Evolutionary conservation across 139 green algal species (phyloP), one percentile per base, ranked within the genome.

Genomic region (Chlamydomonas schloesseri): DNA sequence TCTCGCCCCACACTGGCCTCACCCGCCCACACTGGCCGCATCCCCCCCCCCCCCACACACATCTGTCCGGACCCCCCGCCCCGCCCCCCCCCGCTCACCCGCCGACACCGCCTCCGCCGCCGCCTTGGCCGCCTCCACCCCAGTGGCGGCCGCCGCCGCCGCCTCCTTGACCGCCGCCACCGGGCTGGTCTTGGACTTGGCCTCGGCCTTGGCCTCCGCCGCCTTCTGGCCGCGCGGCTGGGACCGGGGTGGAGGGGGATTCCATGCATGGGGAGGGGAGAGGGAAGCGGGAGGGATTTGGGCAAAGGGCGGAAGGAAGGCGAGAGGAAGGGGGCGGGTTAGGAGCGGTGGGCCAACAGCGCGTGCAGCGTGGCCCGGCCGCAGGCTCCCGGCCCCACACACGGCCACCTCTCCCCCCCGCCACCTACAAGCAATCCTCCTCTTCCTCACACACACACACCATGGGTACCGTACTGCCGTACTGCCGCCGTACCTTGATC

Each of bases 71-170:
- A 4, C 10, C 28, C 9, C 13, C 65, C n/a, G 14, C 1, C 14
- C 65, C 29, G 13, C 14, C 13, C 31, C 67, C 13, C 17, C 26
- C 21, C 8, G 13, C 78, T 21, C 67, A 85, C 79, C 79, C 47
- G 79, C 65, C 10, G 31, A 53, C 31, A 76, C 79, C 11, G 79
- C 79, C 79, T 85, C 47, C 13, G 47, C 57, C 0, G 47, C 65
- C 31, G 79, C 79, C 79, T 76, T 77, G 65, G 68, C 67, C 31
- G 79, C 67, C 79, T 76, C 79, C 46, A 69, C 33, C 13, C 65
- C 79, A 17, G 65, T 70, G 14, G 29, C 47, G 14, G 67, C 79
- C 47, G 79, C 79, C 65, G 28, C 3, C 10, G 67, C 79, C 47
- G 79, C 79, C 79, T 85, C 79, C 46, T 65, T 50, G 9, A 85